Evolutionary conservation across 1,284 basidiomycete species (phyloP), one percentile per base, ranked within the genome.

Genomic region (Boletus smithii): DNA sequence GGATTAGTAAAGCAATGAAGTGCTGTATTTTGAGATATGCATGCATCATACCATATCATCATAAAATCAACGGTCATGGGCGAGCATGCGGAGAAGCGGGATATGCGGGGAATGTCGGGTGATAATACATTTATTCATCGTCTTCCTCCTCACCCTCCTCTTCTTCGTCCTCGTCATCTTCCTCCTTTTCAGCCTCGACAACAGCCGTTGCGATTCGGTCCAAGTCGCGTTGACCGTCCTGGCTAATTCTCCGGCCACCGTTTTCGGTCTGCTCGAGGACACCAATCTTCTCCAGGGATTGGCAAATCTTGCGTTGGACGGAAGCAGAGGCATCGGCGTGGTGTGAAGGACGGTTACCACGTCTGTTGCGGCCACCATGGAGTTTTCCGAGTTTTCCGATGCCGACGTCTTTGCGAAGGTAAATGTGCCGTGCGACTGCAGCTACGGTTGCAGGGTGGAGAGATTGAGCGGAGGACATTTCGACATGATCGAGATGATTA

Each of bases 191-290:
- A 48, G 86, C 80, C 79, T 97, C 95, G 53, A 95, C 87, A 42
- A 97, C 91, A 49, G 95, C 91, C 31, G 94, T 95, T 50, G 95
- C 95, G 72, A 99, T 99, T 60, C 95, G 95, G 80, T 98, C 95
- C 68, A 99, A 80, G 73, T 99, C 95, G 68, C 95, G 88, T 72
- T 89, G 90, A 58, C 97, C 97, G 69, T 98, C 95, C 75, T 98
- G 94, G 67, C 84, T 88, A 72, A 99, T 97, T 73, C 91, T 85
- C 66, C 95, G 85, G 57, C 95, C 95, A 62, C 95, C 97, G 69
- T 97, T 94, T 50, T 91, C 84, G 53, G 85, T 81, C 74, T 88
- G 83, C 77, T 99, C 95, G 60, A 99, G 81, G 53, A 99, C 95
- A 67, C 95, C 95, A 65, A 99, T 98, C 79, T 95, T 97, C 82